Percentiles rank a stretch among this genome's conserved stretches.
These are phyloP conservation scores for Mercurialis annua DNA, from an alignment of 345 rosid genomes.

Conservation along the genomic window DNA sequence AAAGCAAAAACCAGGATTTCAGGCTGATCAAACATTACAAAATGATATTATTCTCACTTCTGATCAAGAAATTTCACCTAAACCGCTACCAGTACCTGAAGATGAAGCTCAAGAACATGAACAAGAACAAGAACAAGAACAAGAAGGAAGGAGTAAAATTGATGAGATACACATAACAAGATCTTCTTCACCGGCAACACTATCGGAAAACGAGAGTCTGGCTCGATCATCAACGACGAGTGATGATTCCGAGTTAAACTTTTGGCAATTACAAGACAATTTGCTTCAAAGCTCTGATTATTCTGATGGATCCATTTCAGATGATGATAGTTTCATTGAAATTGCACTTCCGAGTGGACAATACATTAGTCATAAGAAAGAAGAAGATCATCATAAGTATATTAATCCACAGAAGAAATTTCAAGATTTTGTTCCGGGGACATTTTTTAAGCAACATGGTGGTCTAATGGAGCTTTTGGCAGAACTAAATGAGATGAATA, in stretches of 20 bases:
- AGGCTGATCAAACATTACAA: slow-evolving; percentile 12
- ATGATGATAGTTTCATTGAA: slow-evolving; percentile 73
- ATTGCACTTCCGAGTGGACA: slow-evolving; percentile 68
- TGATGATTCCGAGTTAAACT: slow-evolving; percentile 46
- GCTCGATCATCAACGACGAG: slow-evolving; percentile 33
- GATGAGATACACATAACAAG: not conserved
- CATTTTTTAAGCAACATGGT: slow-evolving; percentile 34
- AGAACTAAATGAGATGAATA: slow-evolving; percentile 47
- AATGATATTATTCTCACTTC: slow-evolving; percentile 11
- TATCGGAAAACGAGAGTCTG: slow-evolving; percentile 34
- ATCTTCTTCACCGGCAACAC: slow-evolving; percentile 17
- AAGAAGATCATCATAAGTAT: slow-evolving; percentile 18
- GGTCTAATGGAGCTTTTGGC: slow-evolving; percentile 42
- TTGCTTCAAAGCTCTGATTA: slow-evolving; percentile 33
- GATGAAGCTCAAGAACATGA: not conserved
- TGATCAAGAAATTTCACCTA: slow-evolving; percentile 1
- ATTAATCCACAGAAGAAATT: slow-evolving; percentile 25
- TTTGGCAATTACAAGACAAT: slow-evolving; percentile 27
- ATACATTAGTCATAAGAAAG: slow-evolving; percentile 33
- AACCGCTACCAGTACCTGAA: not conserved
- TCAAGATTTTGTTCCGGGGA: slow-evolving; percentile 25
- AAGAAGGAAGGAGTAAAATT: not conserved
- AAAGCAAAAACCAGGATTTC: slow-evolving; percentile 14
- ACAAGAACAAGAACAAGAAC: not conserved
- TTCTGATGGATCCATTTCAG: slow-evolving; percentile 56